Conservation (phyloP, 441 rosid species). For the Gossypium gossypioides region DNA sequence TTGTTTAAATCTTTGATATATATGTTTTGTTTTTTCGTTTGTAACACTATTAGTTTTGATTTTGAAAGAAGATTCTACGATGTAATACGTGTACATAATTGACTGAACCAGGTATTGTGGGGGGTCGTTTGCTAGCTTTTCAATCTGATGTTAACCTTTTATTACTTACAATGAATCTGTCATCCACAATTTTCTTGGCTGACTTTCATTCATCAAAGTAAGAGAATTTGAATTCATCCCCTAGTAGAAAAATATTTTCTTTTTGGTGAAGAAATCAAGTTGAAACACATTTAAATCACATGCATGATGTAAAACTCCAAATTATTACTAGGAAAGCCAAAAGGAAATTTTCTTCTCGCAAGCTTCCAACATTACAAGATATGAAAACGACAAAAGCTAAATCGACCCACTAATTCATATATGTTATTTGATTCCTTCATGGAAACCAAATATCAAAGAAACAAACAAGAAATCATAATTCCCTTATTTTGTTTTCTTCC, state of each 20-base stretch:
- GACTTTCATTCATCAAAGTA: background rate
- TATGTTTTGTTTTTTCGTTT: background rate
- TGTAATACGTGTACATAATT: background rate
- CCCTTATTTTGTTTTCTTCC: background rate
- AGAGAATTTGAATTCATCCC: background rate
- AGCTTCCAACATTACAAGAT: background rate
- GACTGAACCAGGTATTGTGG: background rate
- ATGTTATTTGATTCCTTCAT: background rate
- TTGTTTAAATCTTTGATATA: background rate
- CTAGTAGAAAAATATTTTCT: background rate
- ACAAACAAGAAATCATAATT: background rate
- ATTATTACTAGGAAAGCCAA: slow-evolving; percentile 1
- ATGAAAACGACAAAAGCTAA: background rate
- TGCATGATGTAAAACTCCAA: background rate
- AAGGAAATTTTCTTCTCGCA: background rate
- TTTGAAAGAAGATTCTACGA: background rate
- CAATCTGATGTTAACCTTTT: background rate
- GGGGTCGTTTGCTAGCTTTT: background rate
- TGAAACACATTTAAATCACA: background rate
- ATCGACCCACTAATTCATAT: background rate
- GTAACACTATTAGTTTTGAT: background rate
- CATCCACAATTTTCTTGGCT: background rate
- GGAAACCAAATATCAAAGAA: background rate
- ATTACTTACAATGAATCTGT: background rate
- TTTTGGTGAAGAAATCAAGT: background rate